Evolutionary conservation across 768 basidiomycete species (phyloP), one percentile per base, ranked within the genome.

Genomic region (Plicaturopsis crispa): DNA sequence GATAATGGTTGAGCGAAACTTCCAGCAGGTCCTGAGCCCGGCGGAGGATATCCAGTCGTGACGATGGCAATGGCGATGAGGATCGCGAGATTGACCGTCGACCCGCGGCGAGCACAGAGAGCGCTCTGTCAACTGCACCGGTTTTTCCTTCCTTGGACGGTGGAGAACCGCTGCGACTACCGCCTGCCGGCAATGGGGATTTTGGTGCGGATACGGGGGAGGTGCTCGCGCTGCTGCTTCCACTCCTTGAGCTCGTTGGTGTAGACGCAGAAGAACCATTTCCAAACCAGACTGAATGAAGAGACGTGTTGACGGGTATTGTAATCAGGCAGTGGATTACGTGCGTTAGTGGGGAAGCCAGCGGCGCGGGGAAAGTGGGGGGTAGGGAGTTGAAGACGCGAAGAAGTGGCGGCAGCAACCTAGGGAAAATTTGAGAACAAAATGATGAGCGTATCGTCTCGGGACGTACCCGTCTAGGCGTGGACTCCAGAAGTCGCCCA

Each of bases 261-360:
- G n/a, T n/a, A 41, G 53, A 47, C 35, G 51, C 56, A 19, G 61
- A 38, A 36, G n/a, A 56, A 38, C 42, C 57, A 51, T 46, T 52
- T 32, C 68, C 75, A 43, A 87, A 75, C 87, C 88, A 89, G 30
- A 72, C 52, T 22, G 65, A 47, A 36, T 68, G 73, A 38, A 82
- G 67, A 33, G 69, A 56, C 10, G 78, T 57, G 24, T 67, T 60
- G 38, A 87, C 66, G 31, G 92, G 92, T 40, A 93, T 73, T 23
- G 71, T 75, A 43, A 93, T 85, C 32, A 96, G 70, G 7, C 77
- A 66, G 52, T 96, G 87, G 28, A 94, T 81, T 38, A 81, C 70
- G 44, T 94, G 84, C 1, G 85, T 80, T 23, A 96, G 60, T 1
- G 92, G 89, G 0, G 81, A 60, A 0, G 75, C 63, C 24, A 94